Percentiles rank a stretch among this genome's conserved stretches.
These are phyloP conservation scores for Fraxinus platypoda DNA, from an alignment of 305 asterid genomes.

Conservation along the genomic window DNA sequence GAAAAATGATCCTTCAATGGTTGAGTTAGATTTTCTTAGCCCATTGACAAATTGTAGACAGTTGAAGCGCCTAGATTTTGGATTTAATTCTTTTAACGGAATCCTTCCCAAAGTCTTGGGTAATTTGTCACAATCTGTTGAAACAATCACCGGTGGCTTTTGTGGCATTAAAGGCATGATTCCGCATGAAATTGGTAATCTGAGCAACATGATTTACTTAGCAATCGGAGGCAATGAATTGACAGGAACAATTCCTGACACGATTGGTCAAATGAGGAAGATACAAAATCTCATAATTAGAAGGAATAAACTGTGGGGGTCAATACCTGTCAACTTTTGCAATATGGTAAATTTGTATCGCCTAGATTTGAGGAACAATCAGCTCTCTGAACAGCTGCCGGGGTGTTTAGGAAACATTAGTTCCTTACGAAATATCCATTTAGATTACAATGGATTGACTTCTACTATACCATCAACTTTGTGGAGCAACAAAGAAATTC, in stretches of 20 bases:
- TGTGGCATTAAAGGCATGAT: conserved; percentile 16
- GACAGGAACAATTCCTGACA: neutral
- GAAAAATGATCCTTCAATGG: neutral
- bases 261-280: neutral
- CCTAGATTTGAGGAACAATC: neutral
- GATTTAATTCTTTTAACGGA: neutral
- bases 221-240: neutral
- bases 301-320: conserved; percentile 15
- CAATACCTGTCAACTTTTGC: conserved; percentile 1
- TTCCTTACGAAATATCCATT: neutral
- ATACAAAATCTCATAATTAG: conserved; percentile 3
- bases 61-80: neutral
- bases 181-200: conserved; percentile 28
- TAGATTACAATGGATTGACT: neutral
- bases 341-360: neutral
- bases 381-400: conserved; percentile 15
- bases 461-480: neutral
- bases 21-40: neutral
- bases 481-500: neutral
- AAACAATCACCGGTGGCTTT: neutral
- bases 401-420: conserved; percentile 20
- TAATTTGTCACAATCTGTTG: conserved; percentile 1
- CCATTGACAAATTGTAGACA: neutral
- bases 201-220: neutral
- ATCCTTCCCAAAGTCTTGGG: neutral